Evolutionary conservation across 768 basidiomycete genomes (phyloP).

Genomic region (Boletus pseudo-olivaceus): DNA sequence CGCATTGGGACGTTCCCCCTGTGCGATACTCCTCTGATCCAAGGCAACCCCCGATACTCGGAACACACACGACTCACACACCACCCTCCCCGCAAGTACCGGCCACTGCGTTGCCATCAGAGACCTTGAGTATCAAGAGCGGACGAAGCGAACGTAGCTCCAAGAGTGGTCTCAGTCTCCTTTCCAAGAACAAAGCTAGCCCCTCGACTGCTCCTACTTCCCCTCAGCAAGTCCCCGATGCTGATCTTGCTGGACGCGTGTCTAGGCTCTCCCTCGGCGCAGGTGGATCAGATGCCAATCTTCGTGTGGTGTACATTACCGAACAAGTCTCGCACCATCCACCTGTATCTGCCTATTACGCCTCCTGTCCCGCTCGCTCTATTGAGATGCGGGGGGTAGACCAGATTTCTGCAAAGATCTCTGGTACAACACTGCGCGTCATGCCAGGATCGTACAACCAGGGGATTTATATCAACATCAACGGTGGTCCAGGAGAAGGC

Average conservation of each 20-base stretch:
- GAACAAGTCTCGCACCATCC: constrained; percentile 98
- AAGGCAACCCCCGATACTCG: constrained; percentile 43
- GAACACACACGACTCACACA: constrained; percentile 35
- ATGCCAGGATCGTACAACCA: constrained; percentile 81
- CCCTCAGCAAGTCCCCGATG: constrained; percentile 40
- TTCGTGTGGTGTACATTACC: constrained; percentile 76
- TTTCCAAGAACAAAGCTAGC: constrained; percentile 44
- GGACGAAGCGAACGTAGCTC: constrained; percentile 50
- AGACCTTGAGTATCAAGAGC: constrained; percentile 52
- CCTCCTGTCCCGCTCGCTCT: constrained; percentile 67
- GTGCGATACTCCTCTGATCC: constrained; percentile 49
- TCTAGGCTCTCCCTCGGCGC: constrained; percentile 58
- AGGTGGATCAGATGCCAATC: constrained; percentile 30
- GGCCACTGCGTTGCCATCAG: constrained; percentile 29
- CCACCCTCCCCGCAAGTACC: constrained; percentile 26
- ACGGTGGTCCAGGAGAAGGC: constrained; percentile 68
- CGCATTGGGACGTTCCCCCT: constrained; percentile 81
- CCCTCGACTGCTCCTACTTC: constrained; percentile 42
- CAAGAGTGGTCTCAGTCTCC: constrained; percentile 56
- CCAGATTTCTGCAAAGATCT: constrained; percentile 91
- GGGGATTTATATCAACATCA: constrained; percentile 82
- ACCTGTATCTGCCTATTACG: constrained; percentile 85
- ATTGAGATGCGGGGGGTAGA: constrained; percentile 79
- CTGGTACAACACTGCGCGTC: constrained; percentile 82
- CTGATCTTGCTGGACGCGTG: constrained; percentile 46